Conservation (phyloP, 345 rosid genomes). For the Arabidopsis arenosa region DNA sequence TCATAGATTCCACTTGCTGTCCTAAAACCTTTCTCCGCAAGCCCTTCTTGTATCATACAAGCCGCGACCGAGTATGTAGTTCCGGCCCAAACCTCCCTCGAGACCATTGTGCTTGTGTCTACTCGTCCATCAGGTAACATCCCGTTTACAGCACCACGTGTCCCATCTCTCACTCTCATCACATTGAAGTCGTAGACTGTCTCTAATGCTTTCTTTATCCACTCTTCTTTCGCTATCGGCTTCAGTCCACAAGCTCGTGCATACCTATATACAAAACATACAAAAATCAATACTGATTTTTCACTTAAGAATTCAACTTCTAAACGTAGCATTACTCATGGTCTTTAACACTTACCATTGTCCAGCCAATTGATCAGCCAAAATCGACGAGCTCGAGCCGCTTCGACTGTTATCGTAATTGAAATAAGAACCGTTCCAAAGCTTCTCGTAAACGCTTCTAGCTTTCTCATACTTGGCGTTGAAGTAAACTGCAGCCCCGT, state of each 20-base stretch:
- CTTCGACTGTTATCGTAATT: conserved; percentile 62
- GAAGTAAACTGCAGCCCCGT: conserved; percentile 54
- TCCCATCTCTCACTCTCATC: conserved; percentile 66
- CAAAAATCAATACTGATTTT: neutral
- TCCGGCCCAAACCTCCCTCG: conserved; percentile 78
- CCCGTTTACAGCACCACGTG: conserved; percentile 71
- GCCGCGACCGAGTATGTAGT: conserved; percentile 82
- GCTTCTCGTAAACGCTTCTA: conserved; percentile 56
- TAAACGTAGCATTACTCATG: neutral
- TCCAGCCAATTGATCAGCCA: conserved; percentile 85
- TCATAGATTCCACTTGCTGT: conserved; percentile 68
- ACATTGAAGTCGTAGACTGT: conserved; percentile 70
- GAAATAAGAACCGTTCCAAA: conserved; percentile 90
- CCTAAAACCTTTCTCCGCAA: conserved; percentile 57
- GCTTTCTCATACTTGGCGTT: conserved; percentile 69
- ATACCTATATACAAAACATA: conserved; percentile 52
- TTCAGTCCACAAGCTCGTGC: conserved; percentile 68
- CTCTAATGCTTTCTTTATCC: conserved; percentile 58
- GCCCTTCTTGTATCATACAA: conserved; percentile 76
- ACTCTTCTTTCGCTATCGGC: conserved; percentile 65
- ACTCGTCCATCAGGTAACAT: conserved; percentile 71
- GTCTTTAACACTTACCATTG: conserved; percentile 60
- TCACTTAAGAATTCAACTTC: neutral
- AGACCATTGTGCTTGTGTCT: conserved; percentile 63
- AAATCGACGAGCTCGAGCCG: conserved; percentile 62